Conservation (phyloP, 1,139 yeast species). For the Kurtzmaniella natalensis region DNA sequence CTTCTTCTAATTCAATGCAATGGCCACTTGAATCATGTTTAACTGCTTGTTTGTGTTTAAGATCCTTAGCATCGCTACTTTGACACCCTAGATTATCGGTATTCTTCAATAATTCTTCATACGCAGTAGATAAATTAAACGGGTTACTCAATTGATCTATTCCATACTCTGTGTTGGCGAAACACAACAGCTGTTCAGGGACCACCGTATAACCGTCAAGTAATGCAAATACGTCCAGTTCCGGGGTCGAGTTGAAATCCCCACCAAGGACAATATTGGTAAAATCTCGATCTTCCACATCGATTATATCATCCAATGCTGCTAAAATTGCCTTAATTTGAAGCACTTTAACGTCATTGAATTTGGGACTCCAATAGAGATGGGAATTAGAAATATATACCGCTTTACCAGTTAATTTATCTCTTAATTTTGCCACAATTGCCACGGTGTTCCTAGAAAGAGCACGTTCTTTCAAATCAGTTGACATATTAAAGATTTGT, state of each 20-base stretch:
- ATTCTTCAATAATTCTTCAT: constrained; percentile 14
- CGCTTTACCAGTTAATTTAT: constrained; percentile 30
- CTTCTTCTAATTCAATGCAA: too few relatives aligned
- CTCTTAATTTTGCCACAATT: constrained; percentile 41
- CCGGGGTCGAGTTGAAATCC: constrained; percentile 50
- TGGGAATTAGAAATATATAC: constrained; percentile 54
- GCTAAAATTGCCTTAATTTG: constrained; percentile 47
- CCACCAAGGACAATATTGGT: constrained; percentile 36
- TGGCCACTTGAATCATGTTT: neutral
- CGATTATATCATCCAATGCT: constrained; percentile 20
- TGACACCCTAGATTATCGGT: neutral
- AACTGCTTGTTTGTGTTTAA: neutral
- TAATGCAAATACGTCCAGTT: constrained; percentile 44
- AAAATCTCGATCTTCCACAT: constrained; percentile 12
- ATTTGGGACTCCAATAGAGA: constrained; percentile 52
- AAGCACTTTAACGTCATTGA: constrained; percentile 49
- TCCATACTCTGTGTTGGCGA: constrained; percentile 30
- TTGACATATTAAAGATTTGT: constrained; percentile 30
- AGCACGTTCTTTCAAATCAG: constrained; percentile 31
- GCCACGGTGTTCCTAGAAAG: constrained; percentile 55
- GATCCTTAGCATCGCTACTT: neutral
- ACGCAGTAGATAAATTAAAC: constrained; percentile 17
- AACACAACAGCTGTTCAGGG: constrained; percentile 19
- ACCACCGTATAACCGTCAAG: constrained; percentile 33
- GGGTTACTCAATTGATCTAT: constrained; percentile 17